Conservation (phyloP, 75 land plant genomes). For the Selaginella moellendorffii region DNA sequence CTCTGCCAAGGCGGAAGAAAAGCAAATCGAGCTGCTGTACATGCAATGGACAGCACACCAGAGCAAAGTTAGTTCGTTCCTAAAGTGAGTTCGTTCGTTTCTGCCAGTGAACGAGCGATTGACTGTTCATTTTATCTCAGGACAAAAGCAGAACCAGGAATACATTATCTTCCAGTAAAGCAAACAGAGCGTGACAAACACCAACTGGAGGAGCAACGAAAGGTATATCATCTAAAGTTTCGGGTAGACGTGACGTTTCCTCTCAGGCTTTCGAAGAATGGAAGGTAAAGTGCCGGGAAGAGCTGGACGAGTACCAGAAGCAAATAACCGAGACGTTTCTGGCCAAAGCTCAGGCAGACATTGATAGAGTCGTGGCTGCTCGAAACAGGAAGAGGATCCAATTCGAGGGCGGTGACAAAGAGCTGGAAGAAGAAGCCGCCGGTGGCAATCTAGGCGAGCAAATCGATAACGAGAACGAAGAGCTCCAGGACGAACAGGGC, state of each 20-base stretch:
- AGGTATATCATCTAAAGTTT: conserved; percentile 14
- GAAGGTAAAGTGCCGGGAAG: conserved; percentile 62
- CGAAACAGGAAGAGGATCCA: conserved; percentile 19
- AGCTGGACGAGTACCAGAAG: conserved; percentile 65
- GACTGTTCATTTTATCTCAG: conserved; percentile 21
- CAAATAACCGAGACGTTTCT: conserved; percentile 46
- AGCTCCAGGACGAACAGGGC: not conserved
- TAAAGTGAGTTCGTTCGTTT: not conserved
- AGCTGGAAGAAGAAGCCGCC: not conserved
- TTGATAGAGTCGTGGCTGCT: conserved; percentile 63
- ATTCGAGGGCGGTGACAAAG: not conserved
- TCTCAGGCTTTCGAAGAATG: conserved; percentile 58
- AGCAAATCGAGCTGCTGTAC: not conserved
- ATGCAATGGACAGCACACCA: not conserved
- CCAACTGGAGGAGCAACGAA: conserved; percentile 31
- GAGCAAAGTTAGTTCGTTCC: not conserved
- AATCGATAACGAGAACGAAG: not conserved
- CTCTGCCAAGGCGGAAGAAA: not conserved
- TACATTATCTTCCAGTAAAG: conserved; percentile 54
- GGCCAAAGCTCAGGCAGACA: conserved; percentile 59
- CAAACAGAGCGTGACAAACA: conserved; percentile 42
- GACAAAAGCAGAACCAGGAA: conserved; percentile 75
- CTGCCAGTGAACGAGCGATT: no score
- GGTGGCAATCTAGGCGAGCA: not conserved
- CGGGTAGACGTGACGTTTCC: not conserved